Conservation (phyloP, 1,284 basidiomycete species). For the Apiotrichum mycotoxinovorans region DNA sequence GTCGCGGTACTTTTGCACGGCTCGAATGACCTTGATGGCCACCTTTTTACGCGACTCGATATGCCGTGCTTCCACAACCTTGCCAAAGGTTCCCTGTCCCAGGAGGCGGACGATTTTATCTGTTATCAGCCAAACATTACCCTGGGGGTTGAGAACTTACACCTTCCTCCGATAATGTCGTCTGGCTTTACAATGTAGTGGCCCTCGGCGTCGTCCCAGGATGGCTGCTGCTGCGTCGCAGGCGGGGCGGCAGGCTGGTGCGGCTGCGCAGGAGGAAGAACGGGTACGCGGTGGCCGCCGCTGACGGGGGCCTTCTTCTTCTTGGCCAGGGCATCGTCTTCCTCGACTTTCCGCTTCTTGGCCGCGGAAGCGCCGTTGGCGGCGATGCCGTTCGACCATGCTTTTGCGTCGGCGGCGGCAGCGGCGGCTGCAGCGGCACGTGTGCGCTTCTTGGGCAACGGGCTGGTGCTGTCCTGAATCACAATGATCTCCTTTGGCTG, state of each 20-base stretch:
- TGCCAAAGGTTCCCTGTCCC: constrained; percentile 98
- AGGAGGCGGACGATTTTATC: constrained; percentile 86
- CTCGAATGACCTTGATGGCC: constrained; percentile 98
- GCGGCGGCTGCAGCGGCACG: constrained; percentile 38
- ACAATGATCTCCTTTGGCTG: constrained; percentile 45
- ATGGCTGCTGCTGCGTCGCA: constrained; percentile 38
- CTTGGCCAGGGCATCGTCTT: constrained; percentile 23
- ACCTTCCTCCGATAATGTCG: constrained; percentile 76
- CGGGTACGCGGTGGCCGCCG: not conserved
- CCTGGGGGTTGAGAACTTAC: constrained; percentile 54
- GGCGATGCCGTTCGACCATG: constrained; percentile 10
- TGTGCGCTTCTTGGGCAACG: constrained; percentile 41
- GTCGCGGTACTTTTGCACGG: constrained; percentile 95
- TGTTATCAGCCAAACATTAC: constrained; percentile 43
- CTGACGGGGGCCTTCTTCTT: constrained; percentile 27
- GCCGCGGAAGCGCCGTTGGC: constrained; percentile 7
- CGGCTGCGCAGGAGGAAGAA: not conserved
- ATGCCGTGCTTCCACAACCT: constrained; percentile 93
- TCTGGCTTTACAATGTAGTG: constrained; percentile 89
- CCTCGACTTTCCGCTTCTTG: constrained; percentile 43
- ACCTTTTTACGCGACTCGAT: constrained; percentile 68
- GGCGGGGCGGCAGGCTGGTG: constrained; percentile 1
- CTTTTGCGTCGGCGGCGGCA: constrained; percentile 11
- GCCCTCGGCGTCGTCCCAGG: constrained; percentile 88
- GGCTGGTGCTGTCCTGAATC: constrained; percentile 39